Percentiles rank a stretch among this genome's conserved stretches.
Evolutionary conservation across 2,329 filamentous ascomycete genomes (phyloP).

Genomic region (Microthyrium microscopicum): DNA sequence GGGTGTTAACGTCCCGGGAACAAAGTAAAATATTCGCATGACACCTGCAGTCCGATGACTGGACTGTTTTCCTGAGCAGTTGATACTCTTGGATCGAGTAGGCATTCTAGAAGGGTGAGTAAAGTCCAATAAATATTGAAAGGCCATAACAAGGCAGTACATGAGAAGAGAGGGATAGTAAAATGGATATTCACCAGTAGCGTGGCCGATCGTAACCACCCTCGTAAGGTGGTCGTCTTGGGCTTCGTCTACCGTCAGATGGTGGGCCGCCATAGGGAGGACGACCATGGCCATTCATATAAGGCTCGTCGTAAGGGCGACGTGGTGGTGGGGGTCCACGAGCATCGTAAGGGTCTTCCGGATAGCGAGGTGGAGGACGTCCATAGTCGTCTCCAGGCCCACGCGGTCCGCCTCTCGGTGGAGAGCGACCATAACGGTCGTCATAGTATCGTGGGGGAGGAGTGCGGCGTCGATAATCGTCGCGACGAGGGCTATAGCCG

Average conservation of each 20-base stretch:
- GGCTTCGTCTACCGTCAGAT: conserved; percentile 21
- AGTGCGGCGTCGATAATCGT: conserved; percentile 70
- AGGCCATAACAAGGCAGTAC: neutral
- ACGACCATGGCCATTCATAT: conserved; percentile 39
- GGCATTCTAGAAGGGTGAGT: conserved; percentile 3
- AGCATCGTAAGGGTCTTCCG: conserved; percentile 57
- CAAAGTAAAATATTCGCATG: no score
- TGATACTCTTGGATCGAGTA: neutral
- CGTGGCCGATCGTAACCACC: conserved; percentile 25
- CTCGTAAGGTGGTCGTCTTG: conserved; percentile 22
- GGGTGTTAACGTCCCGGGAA: no score
- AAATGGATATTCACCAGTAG: conserved; percentile 24
- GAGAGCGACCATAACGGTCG: conserved; percentile 35
- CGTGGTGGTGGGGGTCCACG: conserved; percentile 36
- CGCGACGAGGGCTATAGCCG: conserved; percentile 73
- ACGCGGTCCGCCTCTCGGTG: conserved; percentile 49
- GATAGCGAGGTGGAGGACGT: conserved; percentile 44
- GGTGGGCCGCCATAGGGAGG: conserved; percentile 36
- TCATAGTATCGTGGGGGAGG: conserved; percentile 70
- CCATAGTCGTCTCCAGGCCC: conserved; percentile 50
- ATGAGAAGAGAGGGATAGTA: neutral
- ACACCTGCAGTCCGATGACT: no score
- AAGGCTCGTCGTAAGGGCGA: conserved; percentile 42
- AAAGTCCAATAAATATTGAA: conserved; percentile 2
- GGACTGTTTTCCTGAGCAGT: no score